These are phyloP conservation scores for Poa annua DNA, from an alignment of 176 grass and related monocot genomes.

Conservation along the genomic window DNA sequence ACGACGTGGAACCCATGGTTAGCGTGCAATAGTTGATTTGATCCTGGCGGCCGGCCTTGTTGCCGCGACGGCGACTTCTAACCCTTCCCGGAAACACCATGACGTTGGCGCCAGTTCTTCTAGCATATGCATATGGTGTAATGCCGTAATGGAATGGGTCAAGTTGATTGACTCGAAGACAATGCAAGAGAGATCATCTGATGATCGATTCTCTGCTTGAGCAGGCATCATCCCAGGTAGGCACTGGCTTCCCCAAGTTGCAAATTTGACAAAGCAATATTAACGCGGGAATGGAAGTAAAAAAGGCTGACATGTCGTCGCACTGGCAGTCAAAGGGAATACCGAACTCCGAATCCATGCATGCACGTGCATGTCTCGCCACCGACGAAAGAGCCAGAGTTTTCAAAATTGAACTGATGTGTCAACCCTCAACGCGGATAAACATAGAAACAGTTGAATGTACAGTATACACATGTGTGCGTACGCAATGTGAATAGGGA, in stretches of 20 bases:
- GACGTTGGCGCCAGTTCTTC: neutral
- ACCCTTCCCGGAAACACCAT: neutral
- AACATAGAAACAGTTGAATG: neutral
- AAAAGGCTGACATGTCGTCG: neutral
- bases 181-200: too few species aligned
- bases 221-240: neutral
- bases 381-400: neutral
- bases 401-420: neutral
- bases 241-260: neutral
- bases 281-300: neutral
- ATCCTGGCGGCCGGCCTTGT: neutral
- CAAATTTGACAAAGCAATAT: neutral
- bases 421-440: neutral
- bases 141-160: too few species aligned
- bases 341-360: too few species aligned
- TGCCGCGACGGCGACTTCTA: neutral
- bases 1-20: slow-evolving; percentile 12
- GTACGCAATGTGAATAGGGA: too few species aligned
- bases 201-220: neutral
- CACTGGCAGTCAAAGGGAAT: neutral
- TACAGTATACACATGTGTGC: too few species aligned
- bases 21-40: neutral
- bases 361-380: neutral
- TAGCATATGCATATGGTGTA: too few species aligned
- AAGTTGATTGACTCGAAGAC: too few species aligned